Conservation (phyloP, 495 filamentous ascomycete genomes). For the Chaetomium tenue region DNA sequence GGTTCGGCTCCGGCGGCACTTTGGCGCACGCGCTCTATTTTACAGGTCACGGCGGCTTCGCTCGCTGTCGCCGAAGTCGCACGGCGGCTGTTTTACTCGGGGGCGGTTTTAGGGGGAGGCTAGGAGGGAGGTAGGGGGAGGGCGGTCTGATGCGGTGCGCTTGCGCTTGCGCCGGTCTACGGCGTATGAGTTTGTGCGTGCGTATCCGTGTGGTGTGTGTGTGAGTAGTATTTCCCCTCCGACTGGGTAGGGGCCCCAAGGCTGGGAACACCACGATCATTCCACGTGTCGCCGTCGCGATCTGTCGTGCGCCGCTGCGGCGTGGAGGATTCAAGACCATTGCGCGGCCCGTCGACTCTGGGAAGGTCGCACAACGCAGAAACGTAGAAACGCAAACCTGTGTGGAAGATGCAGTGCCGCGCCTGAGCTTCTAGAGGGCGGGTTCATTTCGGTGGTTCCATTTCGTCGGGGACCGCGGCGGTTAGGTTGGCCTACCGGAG, state of each 20-base stretch:
- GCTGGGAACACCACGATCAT: not conserved
- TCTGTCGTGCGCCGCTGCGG: not conserved
- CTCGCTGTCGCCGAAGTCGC: not conserved
- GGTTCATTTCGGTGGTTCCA: not conserved
- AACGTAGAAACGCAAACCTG: not conserved
- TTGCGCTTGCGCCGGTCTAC: not conserved
- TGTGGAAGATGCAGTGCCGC: not conserved
- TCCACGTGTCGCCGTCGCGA: not conserved
- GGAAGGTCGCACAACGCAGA: not conserved
- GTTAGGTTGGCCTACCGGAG: not conserved
- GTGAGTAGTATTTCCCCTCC: too few relatives aligned
- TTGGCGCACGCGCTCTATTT: not conserved
- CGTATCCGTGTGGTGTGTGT: too few relatives aligned
- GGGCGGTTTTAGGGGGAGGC: not conserved
- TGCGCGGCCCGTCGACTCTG: not conserved
- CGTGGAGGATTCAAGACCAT: not conserved
- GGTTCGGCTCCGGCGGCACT: not conserved
- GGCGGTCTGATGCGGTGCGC: not conserved
- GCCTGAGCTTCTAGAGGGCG: not conserved
- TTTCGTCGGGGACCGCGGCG: not conserved
- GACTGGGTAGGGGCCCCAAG: too few relatives aligned
- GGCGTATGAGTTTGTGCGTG: not conserved
- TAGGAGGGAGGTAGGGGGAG: not conserved
- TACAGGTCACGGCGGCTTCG: not conserved
- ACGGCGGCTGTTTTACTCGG: slow-evolving; percentile 1